phyloP scores from a whole-genome alignment of 805 yeast species.

The Starmerella powellii region DNA sequence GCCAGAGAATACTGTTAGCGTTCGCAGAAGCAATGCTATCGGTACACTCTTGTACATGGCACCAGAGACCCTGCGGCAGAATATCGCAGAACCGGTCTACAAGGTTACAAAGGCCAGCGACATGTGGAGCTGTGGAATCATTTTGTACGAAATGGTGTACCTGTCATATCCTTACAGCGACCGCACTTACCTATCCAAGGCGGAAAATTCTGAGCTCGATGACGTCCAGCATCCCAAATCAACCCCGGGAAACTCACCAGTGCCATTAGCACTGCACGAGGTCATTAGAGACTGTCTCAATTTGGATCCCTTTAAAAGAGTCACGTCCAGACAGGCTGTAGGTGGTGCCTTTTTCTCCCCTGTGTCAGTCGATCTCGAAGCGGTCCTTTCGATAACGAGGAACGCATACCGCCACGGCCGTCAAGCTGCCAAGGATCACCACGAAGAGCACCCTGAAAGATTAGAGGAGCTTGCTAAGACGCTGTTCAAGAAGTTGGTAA shows the following conservation, averaged over 20 bases:
- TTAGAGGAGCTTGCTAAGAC: neutral
- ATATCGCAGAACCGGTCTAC: slow-evolving; percentile 32
- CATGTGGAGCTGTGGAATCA: slow-evolving; percentile 97
- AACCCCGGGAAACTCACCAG: slow-evolving; percentile 49
- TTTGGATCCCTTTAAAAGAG: slow-evolving; percentile 57
- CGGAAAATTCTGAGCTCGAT: slow-evolving; percentile 50
- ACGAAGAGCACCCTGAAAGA: neutral
- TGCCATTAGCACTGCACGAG: slow-evolving; percentile 58
- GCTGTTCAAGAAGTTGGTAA: neutral
- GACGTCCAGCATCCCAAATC: slow-evolving; percentile 52
- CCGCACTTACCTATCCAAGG: slow-evolving; percentile 40
- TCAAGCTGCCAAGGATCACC: neutral
- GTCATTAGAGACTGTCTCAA: slow-evolving; percentile 59
- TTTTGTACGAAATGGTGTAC: slow-evolving; percentile 87
- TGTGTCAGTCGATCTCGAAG: slow-evolving; percentile 47
- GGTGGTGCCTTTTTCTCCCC: slow-evolving; percentile 64
- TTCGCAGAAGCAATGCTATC: slow-evolving; percentile 78
- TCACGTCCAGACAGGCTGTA: slow-evolving; percentile 52
- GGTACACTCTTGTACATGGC: slow-evolving; percentile 99
- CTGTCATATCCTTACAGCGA: slow-evolving; percentile 69
- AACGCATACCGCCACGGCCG: slow-evolving; percentile 61
- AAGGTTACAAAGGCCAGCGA: slow-evolving; percentile 92
- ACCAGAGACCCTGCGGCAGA: slow-evolving; percentile 62
- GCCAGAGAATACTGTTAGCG: slow-evolving; percentile 81
- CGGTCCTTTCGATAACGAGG: slow-evolving; percentile 37